Evolutionary conservation across 208 protist genomes (phyloP).

Genomic region (Trypanosoma congolense): DNA sequence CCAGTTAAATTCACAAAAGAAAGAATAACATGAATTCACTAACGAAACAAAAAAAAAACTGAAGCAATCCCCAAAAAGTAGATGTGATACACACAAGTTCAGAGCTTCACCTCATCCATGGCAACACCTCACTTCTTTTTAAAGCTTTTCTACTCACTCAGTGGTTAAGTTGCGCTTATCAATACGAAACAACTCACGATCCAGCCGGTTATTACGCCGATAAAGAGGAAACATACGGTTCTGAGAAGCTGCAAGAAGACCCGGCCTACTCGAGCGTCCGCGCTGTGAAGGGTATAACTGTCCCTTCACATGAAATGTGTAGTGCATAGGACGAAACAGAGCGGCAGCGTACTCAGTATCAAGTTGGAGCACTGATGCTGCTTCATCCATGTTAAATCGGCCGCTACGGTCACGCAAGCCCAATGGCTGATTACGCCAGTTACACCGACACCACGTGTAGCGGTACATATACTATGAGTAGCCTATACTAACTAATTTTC

Average conservation of each 20-base stretch:
- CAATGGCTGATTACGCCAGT: constrained; percentile 46
- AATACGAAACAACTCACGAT: constrained; percentile 49
- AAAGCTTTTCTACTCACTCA: constrained; percentile 24
- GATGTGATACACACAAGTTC: too few relatives aligned
- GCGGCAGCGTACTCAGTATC: constrained; percentile 73
- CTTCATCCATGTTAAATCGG: constrained; percentile 81
- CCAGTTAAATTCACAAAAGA: too few relatives aligned
- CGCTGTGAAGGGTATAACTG: constrained; percentile 81
- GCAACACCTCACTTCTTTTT: too few relatives aligned
- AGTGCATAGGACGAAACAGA: constrained; percentile 76
- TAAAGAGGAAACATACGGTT: constrained; percentile 79
- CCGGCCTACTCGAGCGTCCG: constrained; percentile 66
- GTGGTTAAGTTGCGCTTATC: constrained; percentile 55
- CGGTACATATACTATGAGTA: neutral
- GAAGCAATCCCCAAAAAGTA: too few relatives aligned
- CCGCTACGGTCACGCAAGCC: constrained; percentile 61
- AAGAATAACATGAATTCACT: too few relatives aligned
- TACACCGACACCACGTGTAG: constrained; percentile 4
- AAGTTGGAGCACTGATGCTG: constrained; percentile 66
- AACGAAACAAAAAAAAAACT: too few relatives aligned
- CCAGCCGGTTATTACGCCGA: constrained; percentile 47
- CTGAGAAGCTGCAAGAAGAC: constrained; percentile 45
- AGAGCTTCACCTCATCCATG: too few relatives aligned
- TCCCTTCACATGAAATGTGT: constrained; percentile 71
- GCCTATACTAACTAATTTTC: too few relatives aligned